These are phyloP conservation scores for Bacidia rubella DNA, from an alignment of 495 filamentous ascomycete species.

Conservation along the genomic window DNA sequence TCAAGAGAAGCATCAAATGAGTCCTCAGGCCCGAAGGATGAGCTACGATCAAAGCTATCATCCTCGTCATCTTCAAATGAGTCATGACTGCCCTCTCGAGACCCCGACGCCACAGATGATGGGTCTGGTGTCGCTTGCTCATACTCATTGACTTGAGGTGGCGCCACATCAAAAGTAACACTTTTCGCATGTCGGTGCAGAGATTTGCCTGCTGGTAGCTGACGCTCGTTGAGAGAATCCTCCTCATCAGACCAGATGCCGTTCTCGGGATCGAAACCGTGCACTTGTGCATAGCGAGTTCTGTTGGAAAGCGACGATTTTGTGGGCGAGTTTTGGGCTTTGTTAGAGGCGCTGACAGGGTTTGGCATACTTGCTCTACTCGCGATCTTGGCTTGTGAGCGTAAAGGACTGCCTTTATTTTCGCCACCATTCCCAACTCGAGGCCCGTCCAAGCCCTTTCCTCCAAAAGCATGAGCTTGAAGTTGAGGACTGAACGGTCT, in stretches of 20 bases:
- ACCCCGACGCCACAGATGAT: constrained; percentile 76
- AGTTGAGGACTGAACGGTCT: constrained; percentile 43
- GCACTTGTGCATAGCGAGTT: constrained; percentile 46
- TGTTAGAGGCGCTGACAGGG: constrained; percentile 49
- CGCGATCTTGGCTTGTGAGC: constrained; percentile 17
- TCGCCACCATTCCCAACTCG: constrained; percentile 25
- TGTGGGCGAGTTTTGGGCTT: constrained; percentile 60
- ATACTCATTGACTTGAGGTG: constrained; percentile 90
- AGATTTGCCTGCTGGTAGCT: constrained; percentile 40
- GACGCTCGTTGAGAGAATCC: constrained; percentile 34
- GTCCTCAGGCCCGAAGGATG: constrained; percentile 59
- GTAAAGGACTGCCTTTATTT: constrained; percentile 22
- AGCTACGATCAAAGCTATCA: constrained; percentile 56
- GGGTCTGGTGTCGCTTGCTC: constrained; percentile 93
- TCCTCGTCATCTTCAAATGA: constrained; percentile 63
- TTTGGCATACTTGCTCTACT: constrained; percentile 8
- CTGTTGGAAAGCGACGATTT: constrained; percentile 71
- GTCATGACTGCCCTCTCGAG: constrained; percentile 83
- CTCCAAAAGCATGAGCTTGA: constrained; percentile 49
- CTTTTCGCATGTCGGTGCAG: constrained; percentile 81
- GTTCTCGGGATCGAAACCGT: constrained; percentile 56
- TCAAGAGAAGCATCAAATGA: constrained; percentile 90
- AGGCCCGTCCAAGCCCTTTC: constrained; percentile 32
- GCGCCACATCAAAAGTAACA: constrained; percentile 88
- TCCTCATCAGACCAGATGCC: constrained; percentile 59